Conservation (phyloP, 2,329 filamentous ascomycete genomes). For the Sarocladium brachiariae region DNA sequence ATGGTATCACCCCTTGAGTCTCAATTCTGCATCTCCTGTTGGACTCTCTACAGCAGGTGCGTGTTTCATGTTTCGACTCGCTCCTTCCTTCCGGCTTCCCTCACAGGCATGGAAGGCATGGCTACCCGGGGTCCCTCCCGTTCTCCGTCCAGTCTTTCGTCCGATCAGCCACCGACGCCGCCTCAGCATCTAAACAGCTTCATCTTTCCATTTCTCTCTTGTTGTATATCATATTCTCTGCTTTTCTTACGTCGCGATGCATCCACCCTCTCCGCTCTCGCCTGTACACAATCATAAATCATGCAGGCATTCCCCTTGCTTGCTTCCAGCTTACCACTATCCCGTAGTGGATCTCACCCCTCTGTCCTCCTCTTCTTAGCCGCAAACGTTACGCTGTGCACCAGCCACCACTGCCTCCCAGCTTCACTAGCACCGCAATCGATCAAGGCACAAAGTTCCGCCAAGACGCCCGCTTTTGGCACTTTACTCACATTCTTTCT, state of each 20-base stretch:
- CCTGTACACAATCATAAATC: background rate
- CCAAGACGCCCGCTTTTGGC: constrained; percentile 4
- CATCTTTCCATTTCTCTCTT: no score
- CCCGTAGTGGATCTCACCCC: background rate
- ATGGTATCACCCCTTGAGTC: background rate
- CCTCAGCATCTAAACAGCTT: no score
- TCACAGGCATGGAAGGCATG: no score
- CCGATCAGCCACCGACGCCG: no score
- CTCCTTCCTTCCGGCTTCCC: background rate
- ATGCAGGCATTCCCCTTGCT: background rate
- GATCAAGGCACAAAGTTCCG: constrained; percentile 8
- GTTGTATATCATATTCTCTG: no score
- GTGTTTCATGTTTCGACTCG: constrained; percentile 8
- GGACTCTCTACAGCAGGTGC: constrained; percentile 1
- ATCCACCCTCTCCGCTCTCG: background rate
- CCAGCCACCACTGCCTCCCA: background rate
- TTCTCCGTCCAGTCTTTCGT: background rate
- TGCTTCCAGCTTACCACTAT: background rate
- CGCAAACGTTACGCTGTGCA: constrained; percentile 2
- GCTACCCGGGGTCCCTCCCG: background rate
- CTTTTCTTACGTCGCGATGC: background rate
- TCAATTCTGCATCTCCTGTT: background rate
- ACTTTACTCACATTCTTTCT: background rate
- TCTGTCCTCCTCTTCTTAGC: background rate
- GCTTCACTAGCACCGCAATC: background rate